phyloP scores from a whole-genome alignment of 768 basidiomycete species.

The Chalciporus pseudorubinellus region DNA sequence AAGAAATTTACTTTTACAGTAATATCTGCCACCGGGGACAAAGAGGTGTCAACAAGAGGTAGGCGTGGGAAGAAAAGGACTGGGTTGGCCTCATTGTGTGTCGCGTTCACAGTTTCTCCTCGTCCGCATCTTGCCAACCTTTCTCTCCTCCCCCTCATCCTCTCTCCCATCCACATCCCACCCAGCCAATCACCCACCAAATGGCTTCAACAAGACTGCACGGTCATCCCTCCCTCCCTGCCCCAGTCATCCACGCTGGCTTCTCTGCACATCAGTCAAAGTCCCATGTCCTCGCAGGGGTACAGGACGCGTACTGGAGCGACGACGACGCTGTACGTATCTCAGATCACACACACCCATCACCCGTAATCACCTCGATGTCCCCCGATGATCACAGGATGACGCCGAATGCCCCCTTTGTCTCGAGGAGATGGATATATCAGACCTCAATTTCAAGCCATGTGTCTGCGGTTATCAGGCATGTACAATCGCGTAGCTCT shows the following conservation, averaged over 20 bases:
- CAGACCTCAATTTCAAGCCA: constrained; percentile 98
- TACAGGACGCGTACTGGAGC: constrained; percentile 97
- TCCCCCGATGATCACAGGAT: constrained; percentile 56
- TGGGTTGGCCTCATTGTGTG: constrained; percentile 23
- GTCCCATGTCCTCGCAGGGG: constrained; percentile 82
- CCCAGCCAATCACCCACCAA: neutral
- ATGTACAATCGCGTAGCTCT: constrained; percentile 14
- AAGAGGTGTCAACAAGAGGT: constrained; percentile 20
- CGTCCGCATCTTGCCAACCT: constrained; percentile 12
- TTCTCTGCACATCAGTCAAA: constrained; percentile 76
- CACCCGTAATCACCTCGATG: constrained; percentile 13
- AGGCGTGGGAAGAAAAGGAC: constrained; percentile 22
- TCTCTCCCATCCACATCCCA: neutral
- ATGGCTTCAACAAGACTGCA: constrained; percentile 60
- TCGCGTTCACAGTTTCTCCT: constrained; percentile 24
- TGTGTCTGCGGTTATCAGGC: constrained; percentile 99
- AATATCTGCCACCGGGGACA: constrained; percentile 12
- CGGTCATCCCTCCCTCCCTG: constrained; percentile 63
- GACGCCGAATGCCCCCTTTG: constrained; percentile 98
- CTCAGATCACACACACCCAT: constrained; percentile 3
- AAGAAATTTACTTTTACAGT: neutral
- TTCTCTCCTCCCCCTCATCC: constrained; percentile 13
- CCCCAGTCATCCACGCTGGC: constrained; percentile 69
- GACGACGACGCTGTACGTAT: constrained; percentile 78
- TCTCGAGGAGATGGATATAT: constrained; percentile 98